Conservation (phyloP, 805 yeast genomes). For the Metschnikowia noctiluminum region DNA sequence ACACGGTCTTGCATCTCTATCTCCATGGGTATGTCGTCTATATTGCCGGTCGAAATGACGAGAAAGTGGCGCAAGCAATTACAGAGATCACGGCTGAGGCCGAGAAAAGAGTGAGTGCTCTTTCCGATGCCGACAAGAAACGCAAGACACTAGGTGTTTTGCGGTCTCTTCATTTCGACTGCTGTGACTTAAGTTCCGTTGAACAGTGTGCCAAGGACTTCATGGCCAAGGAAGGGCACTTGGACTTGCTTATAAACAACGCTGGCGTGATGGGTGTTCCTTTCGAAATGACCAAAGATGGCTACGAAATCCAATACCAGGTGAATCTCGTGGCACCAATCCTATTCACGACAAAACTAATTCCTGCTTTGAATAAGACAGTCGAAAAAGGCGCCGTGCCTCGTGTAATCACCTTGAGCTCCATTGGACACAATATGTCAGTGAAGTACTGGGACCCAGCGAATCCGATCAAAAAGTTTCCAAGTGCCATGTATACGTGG, state of each 20-base stretch:
- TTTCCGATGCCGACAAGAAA: conserved; percentile 26
- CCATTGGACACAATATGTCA: conserved; percentile 31
- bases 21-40: conserved; percentile 39
- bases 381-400: conserved; percentile 20
- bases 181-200: conserved; percentile 17
- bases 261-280: conserved; percentile 44
- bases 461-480: conserved; percentile 22
- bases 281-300: conserved; percentile 32
- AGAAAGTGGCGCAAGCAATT: conserved; percentile 32
- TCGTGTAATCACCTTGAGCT: conserved; percentile 30
- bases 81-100: conserved; percentile 34
- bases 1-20: conserved; percentile 36
- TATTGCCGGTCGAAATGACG: conserved; percentile 34
- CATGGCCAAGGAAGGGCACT: conserved; percentile 20
- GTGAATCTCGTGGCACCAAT: conserved; percentile 36
- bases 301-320: conserved; percentile 40
- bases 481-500: conserved; percentile 27
- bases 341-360: conserved; percentile 29
- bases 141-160: conserved; percentile 15
- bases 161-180: conserved; percentile 15
- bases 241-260: conserved; percentile 37
- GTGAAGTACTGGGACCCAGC: conserved; percentile 24
- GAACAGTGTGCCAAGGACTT: conserved; percentile 23
- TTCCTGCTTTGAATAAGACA: conserved; percentile 25
- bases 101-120: conserved; percentile 21